Conservation (phyloP, 2,329 filamentous ascomycete species). For the Exophiala sp. region DNA sequence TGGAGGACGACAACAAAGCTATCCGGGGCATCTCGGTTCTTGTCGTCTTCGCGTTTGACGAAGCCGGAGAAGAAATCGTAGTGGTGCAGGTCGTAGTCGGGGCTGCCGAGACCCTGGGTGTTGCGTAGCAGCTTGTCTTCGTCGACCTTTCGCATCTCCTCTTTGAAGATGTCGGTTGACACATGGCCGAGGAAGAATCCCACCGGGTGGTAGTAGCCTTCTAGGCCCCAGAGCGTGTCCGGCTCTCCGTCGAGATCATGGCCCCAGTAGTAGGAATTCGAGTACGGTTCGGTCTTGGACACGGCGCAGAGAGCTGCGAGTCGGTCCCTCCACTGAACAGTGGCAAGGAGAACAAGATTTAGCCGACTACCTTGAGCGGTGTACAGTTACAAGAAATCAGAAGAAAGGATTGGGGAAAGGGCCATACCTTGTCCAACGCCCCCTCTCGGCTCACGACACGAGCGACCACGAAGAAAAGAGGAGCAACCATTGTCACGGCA, state of each 20-base stretch:
- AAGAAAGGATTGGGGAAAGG: no score
- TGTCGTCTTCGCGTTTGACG: constrained; percentile 5
- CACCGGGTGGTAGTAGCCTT: constrained; percentile 6
- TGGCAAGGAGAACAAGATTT: no score
- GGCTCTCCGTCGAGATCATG: constrained; percentile 8
- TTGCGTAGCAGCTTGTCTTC: constrained; percentile 15
- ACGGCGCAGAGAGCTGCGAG: constrained; percentile 1
- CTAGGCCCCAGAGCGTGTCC: constrained; percentile 9
- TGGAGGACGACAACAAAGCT: constrained; percentile 10
- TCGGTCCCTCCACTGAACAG: background rate
- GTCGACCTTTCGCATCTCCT: constrained; percentile 30
- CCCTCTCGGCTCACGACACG: constrained; percentile 1
- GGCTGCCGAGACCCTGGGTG: constrained; percentile 10
- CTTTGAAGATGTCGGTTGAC: constrained; percentile 5
- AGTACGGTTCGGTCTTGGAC: constrained; percentile 9
- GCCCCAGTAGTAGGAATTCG: constrained; percentile 11
- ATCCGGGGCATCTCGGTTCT: constrained; percentile 5
- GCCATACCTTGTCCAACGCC: background rate
- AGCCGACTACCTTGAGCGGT: no score
- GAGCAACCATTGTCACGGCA: no score
- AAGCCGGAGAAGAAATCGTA: constrained; percentile 9
- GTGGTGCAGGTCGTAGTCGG: constrained; percentile 14
- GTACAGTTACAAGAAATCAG: no score
- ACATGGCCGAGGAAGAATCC: constrained; percentile 8
- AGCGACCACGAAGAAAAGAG: constrained; percentile 2